Evolutionary conservation across 2,329 filamentous ascomycete genomes (phyloP).

Genomic region (Arthrobotrys entomopaga): DNA sequence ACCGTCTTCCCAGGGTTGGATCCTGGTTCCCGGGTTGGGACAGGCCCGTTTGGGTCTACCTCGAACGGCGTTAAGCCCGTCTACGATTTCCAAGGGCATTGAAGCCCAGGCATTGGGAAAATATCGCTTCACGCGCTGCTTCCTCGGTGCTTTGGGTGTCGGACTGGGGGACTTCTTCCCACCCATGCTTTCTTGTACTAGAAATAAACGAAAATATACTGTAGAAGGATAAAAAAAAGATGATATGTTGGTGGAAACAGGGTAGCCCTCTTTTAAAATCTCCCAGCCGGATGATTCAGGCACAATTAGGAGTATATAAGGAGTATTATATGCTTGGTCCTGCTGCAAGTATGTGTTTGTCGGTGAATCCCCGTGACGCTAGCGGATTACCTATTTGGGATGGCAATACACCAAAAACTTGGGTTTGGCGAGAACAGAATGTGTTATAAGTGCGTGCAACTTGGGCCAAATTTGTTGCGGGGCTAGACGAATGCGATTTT

Average conservation of each 20-base stretch:
- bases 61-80: constrained; percentile 25
- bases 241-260: constrained; percentile 1
- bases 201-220: constrained; percentile 25
- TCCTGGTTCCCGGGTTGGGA: constrained; percentile 30
- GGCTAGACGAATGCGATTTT: constrained; percentile 19
- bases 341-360: constrained; percentile 21
- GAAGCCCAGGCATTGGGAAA: neutral
- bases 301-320: constrained; percentile 29
- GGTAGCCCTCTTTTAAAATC: neutral
- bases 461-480: neutral
- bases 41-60: constrained; percentile 33
- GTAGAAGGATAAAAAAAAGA: neutral
- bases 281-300: constrained; percentile 19
- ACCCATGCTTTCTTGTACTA: constrained; percentile 10
- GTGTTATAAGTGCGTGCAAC: neutral
- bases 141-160: too few relatives aligned
- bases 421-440: constrained; percentile 3
- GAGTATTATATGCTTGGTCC: constrained; percentile 33
- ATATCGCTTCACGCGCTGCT: too few relatives aligned
- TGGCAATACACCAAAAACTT: constrained; percentile 17
- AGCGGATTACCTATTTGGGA: constrained; percentile 42
- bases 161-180: too few relatives aligned
- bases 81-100: constrained; percentile 33
- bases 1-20: constrained; percentile 48
- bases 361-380: constrained; percentile 15